These are phyloP conservation scores for Lolium rigidum DNA, from an alignment of 176 grass and related monocot genomes.

Conservation along the genomic window DNA sequence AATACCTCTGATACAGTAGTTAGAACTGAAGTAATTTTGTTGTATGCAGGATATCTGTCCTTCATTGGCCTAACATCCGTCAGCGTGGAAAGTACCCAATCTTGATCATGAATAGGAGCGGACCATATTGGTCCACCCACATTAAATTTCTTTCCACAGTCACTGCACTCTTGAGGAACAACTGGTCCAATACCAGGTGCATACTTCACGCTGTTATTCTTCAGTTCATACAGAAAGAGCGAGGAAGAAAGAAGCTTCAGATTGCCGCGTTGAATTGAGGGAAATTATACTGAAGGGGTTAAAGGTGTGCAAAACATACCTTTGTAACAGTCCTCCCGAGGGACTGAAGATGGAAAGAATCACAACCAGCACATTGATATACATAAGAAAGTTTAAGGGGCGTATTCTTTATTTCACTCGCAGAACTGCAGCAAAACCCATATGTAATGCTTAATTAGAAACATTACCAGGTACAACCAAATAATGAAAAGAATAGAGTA, in stretches of 20 bases:
- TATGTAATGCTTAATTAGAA: slow-evolving; percentile 31
- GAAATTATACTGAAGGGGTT: neutral
- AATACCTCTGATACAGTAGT: slow-evolving; percentile 84
- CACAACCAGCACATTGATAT: slow-evolving; percentile 95
- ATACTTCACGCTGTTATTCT: slow-evolving; percentile 84
- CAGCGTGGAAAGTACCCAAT: slow-evolving; percentile 88
- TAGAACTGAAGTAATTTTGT: slow-evolving; percentile 86
- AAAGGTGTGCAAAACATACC: slow-evolving; percentile 48
- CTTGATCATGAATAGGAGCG: slow-evolving; percentile 95
- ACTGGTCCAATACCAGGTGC: slow-evolving; percentile 89
- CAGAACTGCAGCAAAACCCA: slow-evolving; percentile 66
- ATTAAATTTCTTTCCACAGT: slow-evolving; percentile 93
- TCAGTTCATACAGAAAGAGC: slow-evolving; percentile 32
- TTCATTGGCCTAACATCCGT: slow-evolving; percentile 67
- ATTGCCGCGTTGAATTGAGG: neutral
- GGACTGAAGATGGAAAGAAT: slow-evolving; percentile 94
- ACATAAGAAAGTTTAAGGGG: slow-evolving; percentile 98
- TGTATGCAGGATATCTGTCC: slow-evolving; percentile 84
- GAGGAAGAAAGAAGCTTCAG: slow-evolving; percentile 45
- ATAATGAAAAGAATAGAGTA: neutral
- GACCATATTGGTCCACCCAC: slow-evolving; percentile 97
- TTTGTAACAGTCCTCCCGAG: slow-evolving; percentile 80
- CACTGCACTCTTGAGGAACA: slow-evolving; percentile 86
- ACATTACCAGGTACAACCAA: slow-evolving; percentile 32
- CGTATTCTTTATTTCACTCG: slow-evolving; percentile 92